Conservation (phyloP, 768 basidiomycete genomes). For the Asterophora lycoperdoides region DNA sequence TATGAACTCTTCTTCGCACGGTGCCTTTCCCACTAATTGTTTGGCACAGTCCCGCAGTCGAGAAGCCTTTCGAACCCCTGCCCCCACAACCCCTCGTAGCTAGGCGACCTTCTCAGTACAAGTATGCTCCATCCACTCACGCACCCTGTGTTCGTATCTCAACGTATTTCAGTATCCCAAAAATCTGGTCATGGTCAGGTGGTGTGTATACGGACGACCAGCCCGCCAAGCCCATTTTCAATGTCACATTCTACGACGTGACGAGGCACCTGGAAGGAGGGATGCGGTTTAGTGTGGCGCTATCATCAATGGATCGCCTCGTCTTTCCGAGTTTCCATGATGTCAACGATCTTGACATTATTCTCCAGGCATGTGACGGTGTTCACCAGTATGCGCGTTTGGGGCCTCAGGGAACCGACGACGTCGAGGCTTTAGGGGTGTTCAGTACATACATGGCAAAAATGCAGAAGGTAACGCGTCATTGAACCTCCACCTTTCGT, state of each 20-base stretch:
- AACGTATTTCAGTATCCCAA: slow-evolving; percentile 40
- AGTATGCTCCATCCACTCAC: slow-evolving; percentile 15
- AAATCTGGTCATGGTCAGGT: slow-evolving; percentile 66
- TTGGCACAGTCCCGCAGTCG: slow-evolving; percentile 19
- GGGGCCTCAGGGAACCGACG: slow-evolving; percentile 34
- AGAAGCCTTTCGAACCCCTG: slow-evolving; percentile 19
- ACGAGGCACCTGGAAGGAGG: slow-evolving; percentile 36
- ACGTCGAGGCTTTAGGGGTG: slow-evolving; percentile 35
- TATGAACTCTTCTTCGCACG: slow-evolving; percentile 12
- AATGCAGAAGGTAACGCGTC: slow-evolving; percentile 40
- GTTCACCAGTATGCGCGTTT: slow-evolving; percentile 53
- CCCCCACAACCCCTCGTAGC: slow-evolving; percentile 19
- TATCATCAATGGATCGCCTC: slow-evolving; percentile 39
- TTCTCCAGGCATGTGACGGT: slow-evolving; percentile 47
- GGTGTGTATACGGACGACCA: slow-evolving; percentile 41
- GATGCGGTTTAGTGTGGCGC: slow-evolving; percentile 45
- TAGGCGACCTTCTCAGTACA: slow-evolving; percentile 13
- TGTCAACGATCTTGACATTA: slow-evolving; percentile 38
- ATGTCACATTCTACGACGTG: slow-evolving; percentile 43
- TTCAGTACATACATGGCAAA: slow-evolving; percentile 44
- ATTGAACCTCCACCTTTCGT: slow-evolving; percentile 5
- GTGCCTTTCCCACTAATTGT: neutral
- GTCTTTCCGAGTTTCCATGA: slow-evolving; percentile 46
- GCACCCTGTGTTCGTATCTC: neutral
- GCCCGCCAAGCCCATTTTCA: slow-evolving; percentile 43